A percentile compares a stretch with the other conserved stretches of the same genome.
phyloP scores from a whole-genome alignment of 2,329 filamentous ascomycete genomes.

The Amauroascus niger region DNA sequence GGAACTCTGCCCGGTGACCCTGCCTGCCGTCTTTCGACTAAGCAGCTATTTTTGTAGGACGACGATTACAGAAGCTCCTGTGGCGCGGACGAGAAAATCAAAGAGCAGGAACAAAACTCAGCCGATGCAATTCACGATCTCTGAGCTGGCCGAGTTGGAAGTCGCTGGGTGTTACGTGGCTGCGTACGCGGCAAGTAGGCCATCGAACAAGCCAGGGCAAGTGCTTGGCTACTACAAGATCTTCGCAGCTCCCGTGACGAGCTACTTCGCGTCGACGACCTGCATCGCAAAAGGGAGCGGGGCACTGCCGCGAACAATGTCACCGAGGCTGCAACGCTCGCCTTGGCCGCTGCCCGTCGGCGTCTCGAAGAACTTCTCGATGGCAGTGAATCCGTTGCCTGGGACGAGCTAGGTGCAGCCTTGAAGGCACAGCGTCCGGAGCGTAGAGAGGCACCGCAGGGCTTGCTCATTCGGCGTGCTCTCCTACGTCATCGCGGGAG shows the following conservation, averaged over 20 bases:
- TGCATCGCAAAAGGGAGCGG: not conserved
- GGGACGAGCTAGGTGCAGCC: not conserved
- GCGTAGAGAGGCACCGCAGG: not conserved
- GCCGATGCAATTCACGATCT: not conserved
- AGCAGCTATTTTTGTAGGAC: not conserved
- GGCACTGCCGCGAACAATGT: not conserved
- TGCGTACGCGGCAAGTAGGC: not conserved
- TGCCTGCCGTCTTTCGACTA: not conserved
- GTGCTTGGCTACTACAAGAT: not conserved
- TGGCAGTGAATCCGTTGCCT: not conserved
- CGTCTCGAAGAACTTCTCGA: not conserved
- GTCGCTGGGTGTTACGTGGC: not conserved
- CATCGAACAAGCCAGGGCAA: not conserved
- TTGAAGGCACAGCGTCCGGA: not conserved
- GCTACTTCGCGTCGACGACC: not conserved
- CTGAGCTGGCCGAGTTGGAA: not conserved
- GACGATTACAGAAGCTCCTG: not conserved
- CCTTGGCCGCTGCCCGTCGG: not conserved
- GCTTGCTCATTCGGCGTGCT: not conserved
- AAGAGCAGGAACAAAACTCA: not conserved
- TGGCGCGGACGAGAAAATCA: not conserved
- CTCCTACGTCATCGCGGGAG: not conserved
- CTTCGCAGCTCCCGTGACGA: not conserved
- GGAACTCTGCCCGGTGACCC: not conserved
- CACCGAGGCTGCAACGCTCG: not conserved